Evolutionary conservation across 2,329 filamentous ascomycete genomes (phyloP), one percentile per base, ranked within the genome.

Genomic region (Fusarium sp.): DNA sequence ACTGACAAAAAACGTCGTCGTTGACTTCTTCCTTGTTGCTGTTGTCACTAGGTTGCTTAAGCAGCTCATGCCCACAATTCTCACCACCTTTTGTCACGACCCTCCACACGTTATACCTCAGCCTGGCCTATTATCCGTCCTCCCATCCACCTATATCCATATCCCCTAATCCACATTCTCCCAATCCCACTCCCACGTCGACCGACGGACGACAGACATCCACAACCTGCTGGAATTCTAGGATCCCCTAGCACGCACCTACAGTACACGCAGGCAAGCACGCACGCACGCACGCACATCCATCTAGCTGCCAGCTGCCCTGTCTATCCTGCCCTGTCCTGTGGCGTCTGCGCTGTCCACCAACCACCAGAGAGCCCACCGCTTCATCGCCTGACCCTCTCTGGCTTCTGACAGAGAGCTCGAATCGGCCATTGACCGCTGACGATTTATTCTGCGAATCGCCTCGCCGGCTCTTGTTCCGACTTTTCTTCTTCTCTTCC

Each of bases 391-490:
- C 72, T 73, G 72, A 74, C 71, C 65, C 58, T 49, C 27, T 49
- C 20, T 23, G 46, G 29, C 27, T 57, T 63, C 59, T 57, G 38
- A 53, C 67, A 60, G 20, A 44, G 66, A 68, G 54, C 58, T 68
- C 20, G 42, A 61, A 60, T 64, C 61, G 64, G 59, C 62, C 68
- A 70, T 64, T 74, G 66, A 64, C 65, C 67, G 69, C 73, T 64
- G 70, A 63, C 71, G 62, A 54, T 65, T 62, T 68, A 58, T 57
- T 68, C 59, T 74, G 69, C 68, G 73, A 75, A 75, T 74, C 71
- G 73, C 73, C 68, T 74, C 73, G 58, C 62, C 50, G 53, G 54
- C 44, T 50, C 54, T 16, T 23, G 38, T 46, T 34, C 61, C 57
- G 51, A 33, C 54, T 34, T 59, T 14, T 61, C 36, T 38, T 44